phyloP scores from a whole-genome alignment of 176 grass and related monocot genomes.

The Hordeum vulgare region DNA sequence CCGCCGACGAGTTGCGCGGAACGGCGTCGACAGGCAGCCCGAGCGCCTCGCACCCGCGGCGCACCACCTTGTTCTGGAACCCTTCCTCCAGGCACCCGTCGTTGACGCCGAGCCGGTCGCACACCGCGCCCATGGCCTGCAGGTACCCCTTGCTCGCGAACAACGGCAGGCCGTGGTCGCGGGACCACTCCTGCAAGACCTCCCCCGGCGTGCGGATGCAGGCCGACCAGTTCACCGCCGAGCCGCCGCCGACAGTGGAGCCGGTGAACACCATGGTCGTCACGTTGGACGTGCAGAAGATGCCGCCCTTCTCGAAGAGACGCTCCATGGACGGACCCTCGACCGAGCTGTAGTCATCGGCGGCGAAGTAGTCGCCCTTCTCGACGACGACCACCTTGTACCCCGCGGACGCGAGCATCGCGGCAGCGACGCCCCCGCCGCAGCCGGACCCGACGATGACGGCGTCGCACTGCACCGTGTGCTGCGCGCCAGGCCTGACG shows the following conservation, averaged over 20 bases:
- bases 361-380: constrained; percentile 78
- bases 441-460: constrained; percentile 87
- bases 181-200: constrained; percentile 63
- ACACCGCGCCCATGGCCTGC: constrained; percentile 71
- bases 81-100: constrained; percentile 54
- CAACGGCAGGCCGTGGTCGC: constrained; percentile 40
- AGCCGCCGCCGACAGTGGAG: constrained; percentile 80
- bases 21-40: constrained; percentile 53
- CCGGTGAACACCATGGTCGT: constrained; percentile 56
- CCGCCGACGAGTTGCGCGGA: constrained; percentile 63
- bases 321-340: constrained; percentile 68
- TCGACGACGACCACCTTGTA: constrained; percentile 83
- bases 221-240: constrained; percentile 95
- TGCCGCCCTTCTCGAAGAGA: constrained; percentile 57
- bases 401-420: constrained; percentile 65
- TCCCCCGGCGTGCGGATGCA: constrained; percentile 62
- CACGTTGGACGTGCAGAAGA: constrained; percentile 48
- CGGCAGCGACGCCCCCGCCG: constrained; percentile 72
- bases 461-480: constrained; percentile 56
- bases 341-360: constrained; percentile 62
- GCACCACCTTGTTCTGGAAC: constrained; percentile 74
- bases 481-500: constrained; percentile 23
- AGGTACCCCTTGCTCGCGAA: constrained; percentile 38
- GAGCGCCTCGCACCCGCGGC: constrained; percentile 62
- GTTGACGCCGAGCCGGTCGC: constrained; percentile 52